Evolutionary conservation across 1,139 yeast genomes (phyloP).

Genomic region (Sugiyamaella neomexicana): DNA sequence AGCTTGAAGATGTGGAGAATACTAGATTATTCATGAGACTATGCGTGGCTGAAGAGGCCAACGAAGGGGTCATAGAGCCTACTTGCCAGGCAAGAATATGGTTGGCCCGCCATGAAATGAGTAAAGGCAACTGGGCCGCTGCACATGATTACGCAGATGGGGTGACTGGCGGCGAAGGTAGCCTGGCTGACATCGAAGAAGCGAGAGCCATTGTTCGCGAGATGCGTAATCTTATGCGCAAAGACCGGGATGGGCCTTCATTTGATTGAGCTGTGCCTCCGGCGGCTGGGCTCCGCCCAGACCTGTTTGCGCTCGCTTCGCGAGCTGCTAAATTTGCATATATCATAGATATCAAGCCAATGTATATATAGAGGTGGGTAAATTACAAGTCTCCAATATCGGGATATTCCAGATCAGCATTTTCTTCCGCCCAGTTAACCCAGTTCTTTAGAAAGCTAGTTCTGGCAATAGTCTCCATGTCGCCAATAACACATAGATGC

Average conservation of each 20-base stretch:
- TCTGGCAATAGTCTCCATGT: constrained; percentile 70
- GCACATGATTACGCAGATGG: constrained; percentile 78
- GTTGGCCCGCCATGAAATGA: constrained; percentile 74
- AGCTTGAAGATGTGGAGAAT: constrained; percentile 51
- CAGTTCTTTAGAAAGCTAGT: constrained; percentile 60
- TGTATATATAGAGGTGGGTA: neutral
- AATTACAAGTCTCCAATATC: constrained; percentile 32
- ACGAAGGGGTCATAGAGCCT: constrained; percentile 66
- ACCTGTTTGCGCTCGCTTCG: neutral
- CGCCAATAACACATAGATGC: constrained; percentile 84
- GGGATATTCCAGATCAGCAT: constrained; percentile 71
- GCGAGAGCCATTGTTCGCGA: constrained; percentile 83
- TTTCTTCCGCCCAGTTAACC: constrained; percentile 69
- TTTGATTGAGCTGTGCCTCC: neutral
- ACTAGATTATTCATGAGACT: constrained; percentile 68
- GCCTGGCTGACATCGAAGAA: constrained; percentile 84
- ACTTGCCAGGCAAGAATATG: constrained; percentile 82
- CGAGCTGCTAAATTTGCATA: neutral
- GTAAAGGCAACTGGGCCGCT: constrained; percentile 55
- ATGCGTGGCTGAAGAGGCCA: constrained; percentile 65
- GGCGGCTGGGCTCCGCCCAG: neutral
- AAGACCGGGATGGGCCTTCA: neutral
- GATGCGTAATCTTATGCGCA: constrained; percentile 22
- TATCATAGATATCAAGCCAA: neutral
- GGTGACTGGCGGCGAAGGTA: constrained; percentile 50